Base-by-base conservation (phyloP, 2,329 filamentous ascomycete species). In the Trichoderma gracile region DNA sequence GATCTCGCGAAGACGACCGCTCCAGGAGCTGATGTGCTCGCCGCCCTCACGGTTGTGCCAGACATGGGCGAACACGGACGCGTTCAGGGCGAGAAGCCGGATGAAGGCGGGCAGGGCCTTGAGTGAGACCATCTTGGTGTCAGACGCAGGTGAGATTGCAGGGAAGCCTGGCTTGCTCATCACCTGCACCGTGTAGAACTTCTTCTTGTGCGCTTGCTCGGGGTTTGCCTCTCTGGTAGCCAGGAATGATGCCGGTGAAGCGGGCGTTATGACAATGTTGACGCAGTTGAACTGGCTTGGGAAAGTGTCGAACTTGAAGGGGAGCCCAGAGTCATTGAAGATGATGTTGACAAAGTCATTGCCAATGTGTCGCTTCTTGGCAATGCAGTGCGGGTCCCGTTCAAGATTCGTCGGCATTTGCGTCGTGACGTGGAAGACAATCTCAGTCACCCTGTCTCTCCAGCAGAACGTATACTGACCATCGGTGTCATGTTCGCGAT, bases 291-390 rank as follows among this genome's bases (percentile, higher is more conserved):
- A 97, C 64, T 94, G 90, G 0, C 93, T 96, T 0, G 92, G 92
- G 71, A 99, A 96, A 0, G 92, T 97, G 74, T 97, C 87, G 74
- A 97, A 96, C 61, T 86, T 84, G 79, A 97, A 98, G 0, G 91
- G 89, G 54, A 89, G 77, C n/a, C 95, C 94, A 2, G 93, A 97
- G 72, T 96, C 92, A 75, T 99, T 99, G 83, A 96, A 99, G 65
- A 99, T 89, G 70, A 99, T 96, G 74, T 97, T 98, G 73, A 99
- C 95, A 75, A 92, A 96, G 76, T 98, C 95, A 73, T 99, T 99
- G 65, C 95, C 95, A 66, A 98, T 95, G 73, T 98, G 96, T 3
- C 88, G 85, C 78, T 99, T 99, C 80, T 99, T 99, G 75, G 87
- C 84, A 67, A 89, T 88, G 72, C 89, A 92, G 67, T 86, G 84